Base-by-base conservation (phyloP, 176 grass and related monocot species). In the Oryza nivara region DNA sequence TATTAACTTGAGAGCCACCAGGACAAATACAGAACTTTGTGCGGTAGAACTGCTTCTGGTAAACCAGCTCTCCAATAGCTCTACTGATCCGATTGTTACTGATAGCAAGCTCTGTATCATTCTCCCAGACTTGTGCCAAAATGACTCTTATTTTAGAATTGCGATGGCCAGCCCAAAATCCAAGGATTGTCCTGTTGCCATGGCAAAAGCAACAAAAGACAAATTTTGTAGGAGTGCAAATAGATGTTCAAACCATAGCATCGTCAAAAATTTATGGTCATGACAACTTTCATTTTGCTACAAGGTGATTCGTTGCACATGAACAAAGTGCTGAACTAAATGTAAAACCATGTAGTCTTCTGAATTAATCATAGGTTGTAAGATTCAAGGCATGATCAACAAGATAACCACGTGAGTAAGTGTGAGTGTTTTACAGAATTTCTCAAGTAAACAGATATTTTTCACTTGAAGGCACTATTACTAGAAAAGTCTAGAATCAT, bases 11-110 rank as follows among this genome's bases (percentile, higher is more conserved):
- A 78, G 93, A 99, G 2, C 96, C 96, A 86, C 93, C 96, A 87
- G 96, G 96, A 86, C 96, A 99, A 47, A 96, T 99, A 79, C 96
- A 99, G 28, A 99, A 99, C 66, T 99, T 99, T 47, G 93, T 99
- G 54, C 67, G 91, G 83, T 99, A 99, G 77, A 99, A 99, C 41
- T 77, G 85, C 74, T 88, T 99, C 73, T 99, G 96, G 88, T 99
- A 99, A 83, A 96, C 88, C 65, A 99, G 80, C 76, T 93, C 86
- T 46, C 96, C 96, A 77, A 87, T 94, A 73, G 91, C 96, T 84
- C 96, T 91, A 61, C 78, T 99, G 40, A 99, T 94, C 49, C 93
- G 87, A 83, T 99, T 99, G 83, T 96, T 99, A 83, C 93, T 96
- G 36, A 99, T 94, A 58, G 89, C 81, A 78, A 99, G 91, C 67